Conservation (phyloP, 805 yeast species). For the Teunomyces aglyptinius region DNA sequence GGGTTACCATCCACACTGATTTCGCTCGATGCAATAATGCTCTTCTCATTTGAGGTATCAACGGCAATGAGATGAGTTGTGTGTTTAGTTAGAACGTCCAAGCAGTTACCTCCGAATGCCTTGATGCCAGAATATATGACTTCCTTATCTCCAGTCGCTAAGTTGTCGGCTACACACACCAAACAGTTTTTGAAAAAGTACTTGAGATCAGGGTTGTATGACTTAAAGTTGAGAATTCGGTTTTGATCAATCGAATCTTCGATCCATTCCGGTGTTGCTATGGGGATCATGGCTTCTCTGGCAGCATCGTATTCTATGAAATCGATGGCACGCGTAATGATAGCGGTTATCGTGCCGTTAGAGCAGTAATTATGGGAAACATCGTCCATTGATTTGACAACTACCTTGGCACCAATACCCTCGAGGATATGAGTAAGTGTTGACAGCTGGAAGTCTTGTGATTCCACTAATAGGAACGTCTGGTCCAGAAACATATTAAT, state of each 20-base stretch:
- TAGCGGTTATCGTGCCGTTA: constrained; percentile 35
- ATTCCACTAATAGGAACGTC: constrained; percentile 19
- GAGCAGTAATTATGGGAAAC: constrained; percentile 17
- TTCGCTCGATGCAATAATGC: constrained; percentile 51
- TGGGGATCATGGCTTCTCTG: constrained; percentile 56
- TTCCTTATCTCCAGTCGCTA: constrained; percentile 59
- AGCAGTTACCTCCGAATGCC: constrained; percentile 75
- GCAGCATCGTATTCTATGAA: constrained; percentile 53
- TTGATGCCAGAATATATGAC: constrained; percentile 65
- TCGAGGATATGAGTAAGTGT: constrained; percentile 15
- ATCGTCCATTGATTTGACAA: constrained; percentile 18
- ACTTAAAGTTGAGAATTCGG: constrained; percentile 49
- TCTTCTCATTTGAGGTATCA: constrained; percentile 53
- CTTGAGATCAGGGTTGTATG: constrained; percentile 70
- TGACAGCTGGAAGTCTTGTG: constrained; percentile 13
- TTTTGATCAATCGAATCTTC: constrained; percentile 41
- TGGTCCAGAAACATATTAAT: constrained; percentile 18
- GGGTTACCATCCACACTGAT: constrained; percentile 13
- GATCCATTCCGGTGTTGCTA: constrained; percentile 64
- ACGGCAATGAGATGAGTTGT: constrained; percentile 78
- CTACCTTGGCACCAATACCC: constrained; percentile 20
- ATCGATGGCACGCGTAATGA: constrained; percentile 50
- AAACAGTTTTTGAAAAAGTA: constrained; percentile 61
- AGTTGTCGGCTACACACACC: constrained; percentile 57
- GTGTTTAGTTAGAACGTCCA: constrained; percentile 58